Base-by-base conservation (phyloP, 139 green algal genomes). In the Dunaliella primolecta region DNA sequence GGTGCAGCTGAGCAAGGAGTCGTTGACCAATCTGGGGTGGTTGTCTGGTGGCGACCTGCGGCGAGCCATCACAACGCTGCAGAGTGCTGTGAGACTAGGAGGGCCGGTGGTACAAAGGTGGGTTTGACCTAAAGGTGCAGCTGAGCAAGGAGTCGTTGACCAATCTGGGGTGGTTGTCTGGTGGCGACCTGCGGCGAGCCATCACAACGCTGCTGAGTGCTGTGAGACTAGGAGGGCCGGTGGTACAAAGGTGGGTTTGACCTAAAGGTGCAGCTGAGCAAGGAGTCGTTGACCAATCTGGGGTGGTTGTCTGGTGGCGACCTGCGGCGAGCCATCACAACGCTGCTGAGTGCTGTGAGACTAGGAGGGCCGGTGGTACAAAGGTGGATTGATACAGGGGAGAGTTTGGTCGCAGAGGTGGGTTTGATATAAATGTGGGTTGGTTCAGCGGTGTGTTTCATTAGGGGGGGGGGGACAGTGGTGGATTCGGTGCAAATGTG, bases 141-240 rank as follows among this genome's bases (percentile, higher is more conserved):
- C 36, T 98, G 56, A 77, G 80, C 3, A 80, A 84, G 0, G 95
- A 87, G 0, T 89, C 92, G 0, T 85, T 98, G 78, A 78, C 88
- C 0, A 89, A 91, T 29, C 90, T 98, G 36, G 70, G 83, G 37
- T 82, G 77, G 29, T 92, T 97, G 34, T 94, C 92, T 0, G 90
- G 87, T 0, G 96, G 96, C 0, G 96, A 98, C 91, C 91, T 98
- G 93, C 91, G 96, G 20, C 94, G 93, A 33, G 95, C 96, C 56
- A 97, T 98, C 90, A 98, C 94, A 15, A 96, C 93, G 1, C 88
- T 98, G 87, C 96, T 98, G 89, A 95, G 88, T 37, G 94, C 95
- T 0, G 87, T 90, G n/a, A 55, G 89, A 56, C 86, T 93, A 37
- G 83, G 30, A 0, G 89, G 89, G 1, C 36, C 75, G 3, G 29